These are phyloP conservation scores for Phytophthora capsici DNA, from an alignment of 352 stramenopile genomes.

Conservation along the genomic window DNA sequence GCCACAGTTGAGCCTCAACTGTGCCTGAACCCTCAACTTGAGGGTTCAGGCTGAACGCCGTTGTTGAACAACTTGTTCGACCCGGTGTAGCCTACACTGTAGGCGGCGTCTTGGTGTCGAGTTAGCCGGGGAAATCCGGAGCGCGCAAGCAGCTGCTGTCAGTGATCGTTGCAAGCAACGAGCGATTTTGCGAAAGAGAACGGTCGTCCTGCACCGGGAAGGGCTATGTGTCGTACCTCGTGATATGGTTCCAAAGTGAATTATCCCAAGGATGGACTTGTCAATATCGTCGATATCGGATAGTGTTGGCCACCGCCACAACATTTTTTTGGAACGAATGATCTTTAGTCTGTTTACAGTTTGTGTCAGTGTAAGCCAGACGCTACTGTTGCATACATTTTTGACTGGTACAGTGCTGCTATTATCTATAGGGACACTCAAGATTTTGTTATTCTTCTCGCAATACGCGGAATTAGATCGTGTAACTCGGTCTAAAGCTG, in stretches of 20 bases:
- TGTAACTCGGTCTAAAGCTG: too few species aligned
- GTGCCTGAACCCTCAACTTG: too few species aligned
- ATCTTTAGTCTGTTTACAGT: too few species aligned
- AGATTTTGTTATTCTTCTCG: too few species aligned
- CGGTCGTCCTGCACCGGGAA: conserved; percentile 24
- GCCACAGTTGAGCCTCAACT: neutral
- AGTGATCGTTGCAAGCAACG: conserved; percentile 14
- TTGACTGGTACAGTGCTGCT: too few species aligned
- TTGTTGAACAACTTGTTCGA: neutral
- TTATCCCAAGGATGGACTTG: conserved; percentile 9
- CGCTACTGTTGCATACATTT: neutral
- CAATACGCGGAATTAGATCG: too few species aligned
- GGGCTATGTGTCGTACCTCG: conserved; percentile 4
- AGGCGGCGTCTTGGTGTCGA: conserved; percentile 8
- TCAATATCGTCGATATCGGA: too few species aligned
- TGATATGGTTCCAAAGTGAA: conserved; percentile 15
- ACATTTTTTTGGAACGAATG: too few species aligned
- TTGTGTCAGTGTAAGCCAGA: too few species aligned
- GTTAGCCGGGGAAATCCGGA: conserved; percentile 27
- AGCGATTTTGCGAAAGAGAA: conserved; percentile 11
- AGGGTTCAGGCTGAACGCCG: too few species aligned
- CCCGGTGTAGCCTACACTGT: neutral
- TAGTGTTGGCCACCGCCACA: too few species aligned
- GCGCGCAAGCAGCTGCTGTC: conserved; percentile 23
- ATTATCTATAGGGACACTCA: too few species aligned